Base-by-base conservation (phyloP, 164 flowering plant genomes). In the Macadamia tetraphylla region DNA sequence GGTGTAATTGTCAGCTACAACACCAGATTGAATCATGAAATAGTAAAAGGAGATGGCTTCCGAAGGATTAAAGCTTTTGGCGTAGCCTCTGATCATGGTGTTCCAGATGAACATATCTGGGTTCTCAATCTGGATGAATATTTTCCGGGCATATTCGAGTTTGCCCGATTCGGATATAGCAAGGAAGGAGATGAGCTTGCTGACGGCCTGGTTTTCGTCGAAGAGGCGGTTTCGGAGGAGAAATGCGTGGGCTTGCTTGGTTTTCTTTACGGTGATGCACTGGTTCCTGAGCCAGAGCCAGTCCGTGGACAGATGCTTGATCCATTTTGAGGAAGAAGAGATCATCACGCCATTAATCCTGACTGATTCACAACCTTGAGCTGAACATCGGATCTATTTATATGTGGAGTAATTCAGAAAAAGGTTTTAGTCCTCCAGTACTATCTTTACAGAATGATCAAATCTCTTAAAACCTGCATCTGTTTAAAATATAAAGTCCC, bases 351-450 rank as follows among this genome's bases (percentile, higher is more conserved):
- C 62, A 42, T 55, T n/a, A 43, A 40, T n/a, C 11, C 43, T 29
- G 31, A 55, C 43, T 29, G 31, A 55, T 49, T 29, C 8, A 13
- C 10, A n/a, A 18, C 5, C 40, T 5, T 35, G 40, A 14, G 66
- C 66, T 40, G 91, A 85, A 88, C 96, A 81, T 66, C 18, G 17
- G 9, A 35, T 35, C 40, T 5, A 23, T 23, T 23, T 23, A 0
- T 23, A 23, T 23, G 23, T 23, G 23, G 23, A n/a, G 23, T 23
- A 23, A 23, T 23, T 23, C 23, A 23, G 23, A 23, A 23, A 23
- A 23, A 23, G 23, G 23, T 23, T 23, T 23, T 23, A 23, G 23
- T 23, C 0, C 23, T 23, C 23, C 23, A 23, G 23, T 23, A 23
- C 23, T 23, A 23, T 23, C 23, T 23, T 23, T 23, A 23, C 23